These are phyloP conservation scores for Blastobotrys petasosporus DNA, from an alignment of 1,139 yeast genomes.

Conservation along the genomic window DNA sequence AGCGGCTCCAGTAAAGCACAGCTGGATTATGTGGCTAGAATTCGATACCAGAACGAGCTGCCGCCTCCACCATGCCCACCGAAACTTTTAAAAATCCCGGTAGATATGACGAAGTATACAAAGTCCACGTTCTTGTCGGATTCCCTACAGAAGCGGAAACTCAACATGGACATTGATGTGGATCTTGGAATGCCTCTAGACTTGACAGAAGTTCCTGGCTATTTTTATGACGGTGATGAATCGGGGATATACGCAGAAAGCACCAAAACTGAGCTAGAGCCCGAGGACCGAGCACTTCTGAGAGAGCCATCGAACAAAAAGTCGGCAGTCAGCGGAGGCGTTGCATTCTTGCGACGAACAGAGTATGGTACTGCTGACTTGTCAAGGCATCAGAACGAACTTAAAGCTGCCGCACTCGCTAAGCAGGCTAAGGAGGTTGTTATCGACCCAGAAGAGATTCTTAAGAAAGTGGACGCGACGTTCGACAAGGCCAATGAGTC, in stretches of 20 bases:
- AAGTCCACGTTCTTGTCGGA: constrained; percentile 65
- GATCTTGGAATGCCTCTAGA: constrained; percentile 83
- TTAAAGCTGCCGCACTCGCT: constrained; percentile 31
- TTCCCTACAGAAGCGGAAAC: constrained; percentile 68
- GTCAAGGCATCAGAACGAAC: constrained; percentile 22
- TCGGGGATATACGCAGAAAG: constrained; percentile 35
- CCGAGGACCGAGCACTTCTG: constrained; percentile 67
- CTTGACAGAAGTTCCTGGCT: constrained; percentile 59
- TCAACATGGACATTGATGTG: constrained; percentile 58
- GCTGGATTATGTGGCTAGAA: constrained; percentile 85
- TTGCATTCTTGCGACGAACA: constrained; percentile 86
- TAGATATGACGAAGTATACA: constrained; percentile 41
- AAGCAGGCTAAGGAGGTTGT: constrained; percentile 20
- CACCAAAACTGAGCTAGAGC: constrained; percentile 45
- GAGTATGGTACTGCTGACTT: constrained; percentile 64
- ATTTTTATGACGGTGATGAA: constrained; percentile 58
- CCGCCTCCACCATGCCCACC: constrained; percentile 97
- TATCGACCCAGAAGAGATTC: constrained; percentile 58
- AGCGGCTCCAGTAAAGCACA: constrained; percentile 24
- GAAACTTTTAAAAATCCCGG: constrained; percentile 55
- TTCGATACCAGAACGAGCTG: constrained; percentile 75
- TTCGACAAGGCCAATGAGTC: constrained; percentile 57
- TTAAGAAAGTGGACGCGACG: constrained; percentile 66
- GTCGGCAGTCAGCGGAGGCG: constrained; percentile 28
- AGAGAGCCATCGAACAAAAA: constrained; percentile 58